Conservation (phyloP, 2,329 filamentous ascomycete species). For the Dactylella cylindrospora region DNA sequence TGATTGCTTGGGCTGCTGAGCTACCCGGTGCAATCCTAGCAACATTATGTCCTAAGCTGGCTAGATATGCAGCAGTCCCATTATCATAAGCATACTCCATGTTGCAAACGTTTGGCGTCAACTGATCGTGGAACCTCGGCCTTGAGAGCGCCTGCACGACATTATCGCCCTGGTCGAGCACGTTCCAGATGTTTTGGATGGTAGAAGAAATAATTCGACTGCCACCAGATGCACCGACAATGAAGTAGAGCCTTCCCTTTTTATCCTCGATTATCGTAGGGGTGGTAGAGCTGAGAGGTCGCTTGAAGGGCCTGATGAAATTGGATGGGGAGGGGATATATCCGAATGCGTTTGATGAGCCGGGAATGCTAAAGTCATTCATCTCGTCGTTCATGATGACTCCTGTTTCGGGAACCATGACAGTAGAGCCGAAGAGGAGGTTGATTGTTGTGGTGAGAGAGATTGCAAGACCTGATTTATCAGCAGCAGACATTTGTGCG, state of each 20-base stretch:
- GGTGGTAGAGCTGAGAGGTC: slow-evolving; percentile 66
- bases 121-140: slow-evolving; percentile 66
- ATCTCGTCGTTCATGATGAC: slow-evolving; percentile 67
- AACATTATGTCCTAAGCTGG: slow-evolving; percentile 62
- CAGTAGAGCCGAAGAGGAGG: slow-evolving; percentile 64
- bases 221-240: slow-evolving; percentile 66
- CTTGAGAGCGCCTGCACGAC: slow-evolving; percentile 59
- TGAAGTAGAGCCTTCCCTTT: slow-evolving; percentile 62
- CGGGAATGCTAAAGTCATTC: slow-evolving; percentile 69
- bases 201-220: slow-evolving; percentile 68
- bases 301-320: slow-evolving; percentile 66
- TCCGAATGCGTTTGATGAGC: slow-evolving; percentile 65
- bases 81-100: slow-evolving; percentile 67
- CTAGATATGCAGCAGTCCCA: slow-evolving; percentile 62
- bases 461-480: slow-evolving; percentile 63
- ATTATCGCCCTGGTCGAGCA: slow-evolving; percentile 61
- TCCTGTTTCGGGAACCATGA: slow-evolving; percentile 69
- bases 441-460: slow-evolving; percentile 69
- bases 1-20: slow-evolving; percentile 67
- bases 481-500: slow-evolving; percentile 59
- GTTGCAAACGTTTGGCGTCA: slow-evolving; percentile 61
- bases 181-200: slow-evolving; percentile 65
- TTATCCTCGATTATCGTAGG: slow-evolving; percentile 65
- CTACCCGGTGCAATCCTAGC: slow-evolving; percentile 61
- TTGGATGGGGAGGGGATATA: slow-evolving; percentile 66